A percentile compares a stretch with the other conserved stretches of the same genome.
These are phyloP conservation scores for Solanum ahanhuiri DNA, from an alignment of 257 asterid genomes.

Conservation along the genomic window DNA sequence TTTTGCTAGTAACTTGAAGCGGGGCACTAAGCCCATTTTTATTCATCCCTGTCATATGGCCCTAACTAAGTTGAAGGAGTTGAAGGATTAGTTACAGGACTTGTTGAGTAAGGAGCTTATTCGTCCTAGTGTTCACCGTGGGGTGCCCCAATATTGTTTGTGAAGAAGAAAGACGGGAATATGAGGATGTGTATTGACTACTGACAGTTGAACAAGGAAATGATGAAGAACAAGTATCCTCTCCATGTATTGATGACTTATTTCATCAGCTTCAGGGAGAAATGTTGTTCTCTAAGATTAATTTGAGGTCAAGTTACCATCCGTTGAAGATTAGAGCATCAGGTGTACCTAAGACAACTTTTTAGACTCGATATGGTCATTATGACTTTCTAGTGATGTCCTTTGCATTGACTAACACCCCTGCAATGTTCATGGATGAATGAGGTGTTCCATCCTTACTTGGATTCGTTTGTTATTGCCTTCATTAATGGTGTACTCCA, in stretches of 20 bases:
- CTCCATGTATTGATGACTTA: background rate
- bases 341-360: background rate
- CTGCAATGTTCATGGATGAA: background rate
- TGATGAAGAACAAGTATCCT: background rate
- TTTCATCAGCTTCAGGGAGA: background rate
- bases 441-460: background rate
- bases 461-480: background rate
- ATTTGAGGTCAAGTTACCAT: background rate
- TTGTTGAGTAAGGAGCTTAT: background rate
- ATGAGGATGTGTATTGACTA: background rate
- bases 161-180: background rate
- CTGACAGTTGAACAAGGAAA: background rate
- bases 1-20: background rate
- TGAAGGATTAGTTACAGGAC: background rate
- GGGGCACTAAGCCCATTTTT: background rate
- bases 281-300: background rate
- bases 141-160: background rate
- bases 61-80: background rate
- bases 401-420: background rate
- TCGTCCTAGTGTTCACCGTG: background rate
- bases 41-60: background rate
- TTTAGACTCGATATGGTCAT: background rate
- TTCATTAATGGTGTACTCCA: background rate
- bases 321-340: background rate
- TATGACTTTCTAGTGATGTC: background rate